Evolutionary conservation across 2,329 filamentous ascomycete genomes (phyloP).

Genomic region (Cladosporium austrohemisphaericum): DNA sequence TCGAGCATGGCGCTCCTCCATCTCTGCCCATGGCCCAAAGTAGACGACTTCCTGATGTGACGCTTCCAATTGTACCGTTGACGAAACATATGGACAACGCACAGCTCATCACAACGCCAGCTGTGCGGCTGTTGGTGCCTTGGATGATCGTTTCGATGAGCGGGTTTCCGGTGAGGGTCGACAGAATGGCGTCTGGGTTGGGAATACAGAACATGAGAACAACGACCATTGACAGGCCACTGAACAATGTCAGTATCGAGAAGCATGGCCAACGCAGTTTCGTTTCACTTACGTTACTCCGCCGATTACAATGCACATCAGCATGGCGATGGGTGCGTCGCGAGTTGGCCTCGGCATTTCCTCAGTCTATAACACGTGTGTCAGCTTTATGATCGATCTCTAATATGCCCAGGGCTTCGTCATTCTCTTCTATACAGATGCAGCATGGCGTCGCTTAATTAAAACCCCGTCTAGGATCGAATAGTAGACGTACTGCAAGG

Average conservation of each 20-base stretch:
- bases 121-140: constrained; percentile 30
- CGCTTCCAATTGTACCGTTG: constrained; percentile 31
- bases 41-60: constrained; percentile 34
- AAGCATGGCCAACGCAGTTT: no score
- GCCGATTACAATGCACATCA: constrained; percentile 5
- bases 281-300: constrained; percentile 2
- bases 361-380: no score
- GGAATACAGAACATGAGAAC: constrained; percentile 33
- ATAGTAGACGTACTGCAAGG: no score
- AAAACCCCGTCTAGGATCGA: no score
- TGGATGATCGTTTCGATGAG: constrained; percentile 30
- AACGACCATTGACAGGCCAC: constrained; percentile 16
- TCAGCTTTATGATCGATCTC: no score
- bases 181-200: constrained; percentile 26
- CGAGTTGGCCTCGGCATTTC: constrained; percentile 6
- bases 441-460: no score
- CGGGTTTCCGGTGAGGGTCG: constrained; percentile 26
- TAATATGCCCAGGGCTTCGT: no score
- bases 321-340: constrained; percentile 6
- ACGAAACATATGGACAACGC: constrained; percentile 28
- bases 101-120: constrained; percentile 34
- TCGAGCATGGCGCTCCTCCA: constrained; percentile 21
- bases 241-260: not conserved
- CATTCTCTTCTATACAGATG: no score
- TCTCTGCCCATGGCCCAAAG: constrained; percentile 35